These are phyloP conservation scores for Onygena corvina DNA, from an alignment of 2,329 filamentous ascomycete species.

Conservation along the genomic window DNA sequence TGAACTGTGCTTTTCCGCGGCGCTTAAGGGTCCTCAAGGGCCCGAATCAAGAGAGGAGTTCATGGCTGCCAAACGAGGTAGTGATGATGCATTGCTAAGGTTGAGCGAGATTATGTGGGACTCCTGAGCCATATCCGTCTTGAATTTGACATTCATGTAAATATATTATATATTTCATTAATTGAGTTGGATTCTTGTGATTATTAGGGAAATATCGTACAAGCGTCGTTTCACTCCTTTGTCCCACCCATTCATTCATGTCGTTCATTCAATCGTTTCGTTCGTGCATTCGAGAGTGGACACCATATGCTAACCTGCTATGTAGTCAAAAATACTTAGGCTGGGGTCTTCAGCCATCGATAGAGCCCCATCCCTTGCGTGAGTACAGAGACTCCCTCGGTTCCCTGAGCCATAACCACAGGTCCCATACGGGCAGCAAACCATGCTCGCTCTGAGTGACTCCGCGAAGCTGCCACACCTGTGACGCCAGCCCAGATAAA, in stretches of 20 bases:
- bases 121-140: conserved; percentile 18
- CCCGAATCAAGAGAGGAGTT: conserved; percentile 35
- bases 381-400: background rate
- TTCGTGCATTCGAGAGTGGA: background rate
- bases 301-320: too few relatives aligned
- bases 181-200: too few relatives aligned
- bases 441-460: conserved; percentile 6
- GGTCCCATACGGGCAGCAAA: conserved; percentile 8
- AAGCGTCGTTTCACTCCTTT: too few relatives aligned
- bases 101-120: conserved; percentile 41
- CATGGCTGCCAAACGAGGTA: conserved; percentile 36
- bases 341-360: background rate
- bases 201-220: too few relatives aligned
- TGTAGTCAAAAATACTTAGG: too few relatives aligned
- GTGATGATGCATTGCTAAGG: conserved; percentile 33
- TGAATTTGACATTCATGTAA: background rate
- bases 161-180: too few relatives aligned
- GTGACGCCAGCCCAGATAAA: conserved; percentile 11
- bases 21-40: conserved; percentile 30
- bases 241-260: too few relatives aligned
- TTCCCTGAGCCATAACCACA: conserved; percentile 7
- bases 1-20: conserved; percentile 37
- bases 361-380: background rate
- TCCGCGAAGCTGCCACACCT: conserved; percentile 5
- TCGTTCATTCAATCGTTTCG: background rate